A percentile compares a stretch with the other conserved stretches of the same genome.
These are phyloP conservation scores for Mucor irregularis DNA, from an alignment of 371 early-diverging fungal species.

Conservation along the genomic window DNA sequence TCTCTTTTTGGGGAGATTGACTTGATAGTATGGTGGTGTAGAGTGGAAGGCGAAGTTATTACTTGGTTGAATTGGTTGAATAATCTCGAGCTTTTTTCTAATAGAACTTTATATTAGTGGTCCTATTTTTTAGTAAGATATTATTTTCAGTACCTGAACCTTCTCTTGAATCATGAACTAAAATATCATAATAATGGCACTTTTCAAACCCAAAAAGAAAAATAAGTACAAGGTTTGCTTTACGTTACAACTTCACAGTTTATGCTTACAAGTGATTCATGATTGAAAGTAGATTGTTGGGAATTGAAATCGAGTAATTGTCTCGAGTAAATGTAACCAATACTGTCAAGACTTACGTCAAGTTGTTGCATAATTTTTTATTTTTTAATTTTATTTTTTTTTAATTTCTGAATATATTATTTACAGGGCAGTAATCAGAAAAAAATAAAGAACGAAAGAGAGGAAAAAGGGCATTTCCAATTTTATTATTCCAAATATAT, in stretches of 20 bases:
- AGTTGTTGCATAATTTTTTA: slow-evolving; percentile 17
- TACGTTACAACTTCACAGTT: neutral
- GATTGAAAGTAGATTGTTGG: neutral
- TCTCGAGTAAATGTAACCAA: slow-evolving; percentile 20
- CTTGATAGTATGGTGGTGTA: neutral
- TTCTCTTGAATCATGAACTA: slow-evolving; percentile 15
- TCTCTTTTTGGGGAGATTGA: slow-evolving; percentile 12
- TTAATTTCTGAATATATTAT: no score
- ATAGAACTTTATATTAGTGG: neutral
- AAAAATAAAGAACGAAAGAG: neutral
- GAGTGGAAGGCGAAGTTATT: slow-evolving; percentile 8
- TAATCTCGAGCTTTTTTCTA: slow-evolving; percentile 3
- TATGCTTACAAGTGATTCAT: slow-evolving; percentile 10
- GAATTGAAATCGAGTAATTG: slow-evolving; percentile 11
- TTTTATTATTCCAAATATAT: neutral
- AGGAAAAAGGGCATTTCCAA: slow-evolving; percentile 1
- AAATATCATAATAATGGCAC: slow-evolving; percentile 26
- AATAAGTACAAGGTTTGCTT: neutral
- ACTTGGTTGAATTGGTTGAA: slow-evolving; percentile 15
- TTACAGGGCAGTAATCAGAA: no score
- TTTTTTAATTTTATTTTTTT: no score
- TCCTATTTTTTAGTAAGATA: neutral
- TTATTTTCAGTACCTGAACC: slow-evolving; percentile 7
- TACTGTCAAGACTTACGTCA: slow-evolving; percentile 21
- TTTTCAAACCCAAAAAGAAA: neutral